Evolutionary conservation across 164 flowering plant species (phyloP).

Genomic region (Chimonanthus salicifolius): DNA sequence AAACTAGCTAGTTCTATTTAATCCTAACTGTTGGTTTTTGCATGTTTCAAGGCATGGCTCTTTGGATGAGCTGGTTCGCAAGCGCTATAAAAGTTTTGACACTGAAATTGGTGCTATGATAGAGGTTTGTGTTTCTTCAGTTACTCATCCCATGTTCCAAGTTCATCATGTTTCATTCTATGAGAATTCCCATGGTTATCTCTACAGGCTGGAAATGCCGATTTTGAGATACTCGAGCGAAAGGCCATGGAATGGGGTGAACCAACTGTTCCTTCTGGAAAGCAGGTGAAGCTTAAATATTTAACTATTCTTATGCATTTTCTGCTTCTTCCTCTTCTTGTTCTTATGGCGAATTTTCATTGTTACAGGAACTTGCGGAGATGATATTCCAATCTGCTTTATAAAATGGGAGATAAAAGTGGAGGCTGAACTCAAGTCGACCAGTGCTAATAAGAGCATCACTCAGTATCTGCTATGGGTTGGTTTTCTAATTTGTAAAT

Average conservation of each 20-base stretch:
- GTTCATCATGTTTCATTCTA: neutral
- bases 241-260: slow-evolving; percentile 88
- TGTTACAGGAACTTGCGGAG: slow-evolving; percentile 92
- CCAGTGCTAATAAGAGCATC: neutral
- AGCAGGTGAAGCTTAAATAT: slow-evolving; percentile 54
- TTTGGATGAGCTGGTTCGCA: slow-evolving; percentile 65
- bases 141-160: neutral
- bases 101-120: slow-evolving; percentile 71
- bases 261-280: slow-evolving; percentile 83
- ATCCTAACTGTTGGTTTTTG: neutral
- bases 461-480: too few relatives aligned
- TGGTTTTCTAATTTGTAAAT: too few relatives aligned
- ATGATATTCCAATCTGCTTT: slow-evolving; percentile 87
- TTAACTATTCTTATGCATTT: too few relatives aligned
- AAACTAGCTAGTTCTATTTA: neutral
- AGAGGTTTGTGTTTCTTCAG: slow-evolving; percentile 41
- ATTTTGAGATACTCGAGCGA: slow-evolving; percentile 81
- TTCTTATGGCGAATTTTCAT: neutral
- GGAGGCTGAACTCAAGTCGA: neutral
- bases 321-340: neutral
- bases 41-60: slow-evolving; percentile 66
- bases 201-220: slow-evolving; percentile 88
- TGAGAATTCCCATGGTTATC: neutral
- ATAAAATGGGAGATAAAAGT: slow-evolving; percentile 20
- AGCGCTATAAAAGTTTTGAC: slow-evolving; percentile 85